These are phyloP conservation scores for Colletotrichum camelliae DNA, from an alignment of 2,329 filamentous ascomycete species.

Conservation along the genomic window DNA sequence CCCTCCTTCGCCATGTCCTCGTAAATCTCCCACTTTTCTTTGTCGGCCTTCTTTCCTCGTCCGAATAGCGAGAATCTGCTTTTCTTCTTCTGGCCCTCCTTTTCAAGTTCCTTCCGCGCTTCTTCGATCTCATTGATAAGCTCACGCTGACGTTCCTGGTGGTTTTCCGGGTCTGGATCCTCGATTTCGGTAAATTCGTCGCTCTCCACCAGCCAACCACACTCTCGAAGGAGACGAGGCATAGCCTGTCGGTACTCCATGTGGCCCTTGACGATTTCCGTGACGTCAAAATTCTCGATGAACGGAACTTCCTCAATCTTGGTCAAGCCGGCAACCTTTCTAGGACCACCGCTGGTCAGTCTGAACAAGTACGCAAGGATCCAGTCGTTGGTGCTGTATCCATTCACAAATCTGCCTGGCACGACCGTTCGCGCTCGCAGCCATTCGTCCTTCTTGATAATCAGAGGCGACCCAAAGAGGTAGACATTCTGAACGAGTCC, in stretches of 20 bases:
- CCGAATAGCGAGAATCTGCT: constrained; percentile 78
- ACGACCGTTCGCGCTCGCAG: constrained; percentile 82
- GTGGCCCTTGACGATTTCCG: constrained; percentile 84
- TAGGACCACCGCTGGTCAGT: constrained; percentile 89
- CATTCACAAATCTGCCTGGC: constrained; percentile 91
- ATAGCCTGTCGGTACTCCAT: constrained; percentile 97
- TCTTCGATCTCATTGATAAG: constrained; percentile 97
- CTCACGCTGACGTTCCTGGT: constrained; percentile 84
- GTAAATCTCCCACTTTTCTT: constrained; percentile 94
- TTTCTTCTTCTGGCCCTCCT: constrained; percentile 67
- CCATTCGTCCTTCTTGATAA: constrained; percentile 91
- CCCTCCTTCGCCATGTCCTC: constrained; percentile 63
- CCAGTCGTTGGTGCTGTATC: constrained; percentile 95
- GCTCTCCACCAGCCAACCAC: constrained; percentile 89
- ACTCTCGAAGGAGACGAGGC: constrained; percentile 83
- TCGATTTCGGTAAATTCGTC: constrained; percentile 97
- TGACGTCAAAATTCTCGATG: constrained; percentile 89
- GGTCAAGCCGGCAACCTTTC: constrained; percentile 83
- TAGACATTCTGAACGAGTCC: constrained; percentile 95
- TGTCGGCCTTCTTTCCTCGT: constrained; percentile 79
- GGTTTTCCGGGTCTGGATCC: constrained; percentile 94
- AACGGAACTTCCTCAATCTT: constrained; percentile 77
- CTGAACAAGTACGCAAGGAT: constrained; percentile 96
- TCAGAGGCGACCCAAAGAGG: constrained; percentile 89
- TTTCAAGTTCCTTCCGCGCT: constrained; percentile 84